Conservation (phyloP, 2,329 filamentous ascomycete genomes). For the Allantophomopsis cytisporea region DNA sequence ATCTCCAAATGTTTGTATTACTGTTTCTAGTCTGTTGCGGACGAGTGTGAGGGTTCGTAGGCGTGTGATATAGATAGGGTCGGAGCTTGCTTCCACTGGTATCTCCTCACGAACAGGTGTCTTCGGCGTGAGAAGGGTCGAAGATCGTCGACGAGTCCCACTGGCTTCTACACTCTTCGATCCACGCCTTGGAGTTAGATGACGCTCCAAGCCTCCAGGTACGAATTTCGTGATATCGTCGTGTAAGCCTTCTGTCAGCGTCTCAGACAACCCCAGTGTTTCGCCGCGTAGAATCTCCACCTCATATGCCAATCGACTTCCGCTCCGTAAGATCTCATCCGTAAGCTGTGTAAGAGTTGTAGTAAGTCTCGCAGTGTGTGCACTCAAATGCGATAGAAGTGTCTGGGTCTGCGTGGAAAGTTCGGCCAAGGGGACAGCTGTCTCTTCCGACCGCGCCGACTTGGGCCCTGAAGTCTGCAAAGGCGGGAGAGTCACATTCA, state of each 20-base stretch:
- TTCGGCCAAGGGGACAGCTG: constrained; percentile 50
- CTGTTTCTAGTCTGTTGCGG: constrained; percentile 69
- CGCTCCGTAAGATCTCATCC: constrained; percentile 85
- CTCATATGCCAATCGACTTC: constrained; percentile 81
- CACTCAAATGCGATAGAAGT: constrained; percentile 76
- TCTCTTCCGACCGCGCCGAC: constrained; percentile 14
- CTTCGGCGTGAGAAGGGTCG: constrained; percentile 12
- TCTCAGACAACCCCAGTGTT: constrained; percentile 66
- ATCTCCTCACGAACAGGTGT: constrained; percentile 11
- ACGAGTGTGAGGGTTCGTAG: constrained; percentile 75
- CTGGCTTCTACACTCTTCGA: constrained; percentile 11
- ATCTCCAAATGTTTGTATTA: constrained; percentile 84
- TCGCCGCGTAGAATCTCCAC: constrained; percentile 89
- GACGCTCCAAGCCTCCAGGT: constrained; percentile 27
- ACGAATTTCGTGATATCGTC: constrained; percentile 64
- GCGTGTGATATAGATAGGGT: constrained; percentile 60
- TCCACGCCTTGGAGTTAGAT: constrained; percentile 8
- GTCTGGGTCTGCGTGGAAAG: constrained; percentile 71
- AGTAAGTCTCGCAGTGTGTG: constrained; percentile 74
- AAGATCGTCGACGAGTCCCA: constrained; percentile 11
- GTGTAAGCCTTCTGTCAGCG: constrained; percentile 57
- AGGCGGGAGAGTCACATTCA: constrained; percentile 66
- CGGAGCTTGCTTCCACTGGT: constrained; percentile 15
- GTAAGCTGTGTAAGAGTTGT: constrained; percentile 76
- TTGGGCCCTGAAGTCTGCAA: constrained; percentile 27